Evolutionary conservation across 352 stramenopile species (phyloP).

Genomic region (Globisporangium viniferum): DNA sequence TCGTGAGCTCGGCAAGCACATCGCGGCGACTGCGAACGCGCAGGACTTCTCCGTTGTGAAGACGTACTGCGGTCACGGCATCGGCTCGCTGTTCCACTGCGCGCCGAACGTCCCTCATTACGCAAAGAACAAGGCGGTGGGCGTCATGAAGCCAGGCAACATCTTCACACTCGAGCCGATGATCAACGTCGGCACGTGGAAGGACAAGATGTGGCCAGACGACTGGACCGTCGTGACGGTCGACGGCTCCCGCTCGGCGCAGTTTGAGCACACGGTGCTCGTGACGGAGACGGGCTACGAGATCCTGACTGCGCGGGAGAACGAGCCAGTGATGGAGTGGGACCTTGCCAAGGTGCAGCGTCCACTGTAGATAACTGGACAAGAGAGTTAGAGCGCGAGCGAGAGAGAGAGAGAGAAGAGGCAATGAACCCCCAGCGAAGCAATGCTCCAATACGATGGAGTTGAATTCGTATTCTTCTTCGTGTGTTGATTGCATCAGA

Average conservation of each 20-base stretch:
- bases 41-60: constrained; percentile 93
- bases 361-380: constrained; percentile 17
- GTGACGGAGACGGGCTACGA: constrained; percentile 98
- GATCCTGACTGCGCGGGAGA: constrained; percentile 92
- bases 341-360: constrained; percentile 78
- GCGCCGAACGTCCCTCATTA: constrained; percentile 98
- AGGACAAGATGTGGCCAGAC: constrained; percentile 95
- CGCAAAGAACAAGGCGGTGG: constrained; percentile 97
- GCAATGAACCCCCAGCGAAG: background rate
- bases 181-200: constrained; percentile 96
- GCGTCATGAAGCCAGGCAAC: constrained; percentile 96
- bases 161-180: constrained; percentile 99
- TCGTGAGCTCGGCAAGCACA: constrained; percentile 93
- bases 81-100: constrained; percentile 96
- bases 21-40: constrained; percentile 83
- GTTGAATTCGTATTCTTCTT: background rate
- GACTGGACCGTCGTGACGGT: constrained; percentile 97
- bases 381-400: background rate
- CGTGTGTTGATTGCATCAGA: background rate
- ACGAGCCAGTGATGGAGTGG: constrained; percentile 88
- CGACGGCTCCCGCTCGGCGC: constrained; percentile 94
- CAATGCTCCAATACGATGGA: background rate
- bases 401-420: constrained; percentile 2
- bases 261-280: constrained; percentile 98
- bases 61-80: constrained; percentile 98